These are phyloP conservation scores for Solioccasus polychromus DNA, from an alignment of 768 basidiomycete species.

Conservation along the genomic window DNA sequence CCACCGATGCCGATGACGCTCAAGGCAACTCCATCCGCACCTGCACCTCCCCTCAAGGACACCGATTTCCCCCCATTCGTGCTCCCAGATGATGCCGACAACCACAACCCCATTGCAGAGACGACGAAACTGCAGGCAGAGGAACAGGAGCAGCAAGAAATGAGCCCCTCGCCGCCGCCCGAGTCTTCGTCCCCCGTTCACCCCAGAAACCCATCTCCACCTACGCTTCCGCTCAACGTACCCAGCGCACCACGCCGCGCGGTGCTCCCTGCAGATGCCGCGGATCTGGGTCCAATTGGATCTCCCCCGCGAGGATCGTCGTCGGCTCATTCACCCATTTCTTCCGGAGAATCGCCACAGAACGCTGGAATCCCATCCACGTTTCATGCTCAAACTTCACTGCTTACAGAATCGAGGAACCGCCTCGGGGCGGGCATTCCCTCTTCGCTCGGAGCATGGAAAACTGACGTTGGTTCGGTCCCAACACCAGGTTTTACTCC, in stretches of 20 bases:
- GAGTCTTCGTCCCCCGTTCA: conserved; percentile 12
- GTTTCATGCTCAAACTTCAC: conserved; percentile 69
- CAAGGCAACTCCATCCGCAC: conserved; percentile 73
- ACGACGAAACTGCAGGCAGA: conserved; percentile 10
- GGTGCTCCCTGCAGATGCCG: conserved; percentile 34
- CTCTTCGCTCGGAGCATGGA: conserved; percentile 55
- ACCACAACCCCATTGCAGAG: conserved; percentile 4
- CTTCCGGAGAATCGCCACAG: conserved; percentile 35
- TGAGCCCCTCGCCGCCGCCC: conserved; percentile 3
- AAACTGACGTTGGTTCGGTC: conserved; percentile 23
- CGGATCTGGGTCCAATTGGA: conserved; percentile 81
- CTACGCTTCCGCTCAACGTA: conserved; percentile 51
- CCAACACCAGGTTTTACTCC: conserved; percentile 18
- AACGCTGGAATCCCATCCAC: conserved; percentile 56
- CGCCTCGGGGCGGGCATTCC: conserved; percentile 47
- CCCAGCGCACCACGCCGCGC: conserved; percentile 48
- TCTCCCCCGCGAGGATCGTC: conserved; percentile 61
- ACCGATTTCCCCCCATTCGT: conserved; percentile 72
- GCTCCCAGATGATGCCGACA: conserved; percentile 55
- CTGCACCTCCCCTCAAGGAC: conserved; percentile 73
- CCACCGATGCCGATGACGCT: conserved; percentile 65
- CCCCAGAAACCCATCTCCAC: conserved; percentile 39
- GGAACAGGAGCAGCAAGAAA: conserved; percentile 7
- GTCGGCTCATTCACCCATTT: conserved; percentile 52
- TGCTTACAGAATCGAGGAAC: conserved; percentile 37